These are phyloP conservation scores for Scalesia atractyloides DNA, from an alignment of 129 eudicot genomes.

Conservation along the genomic window DNA sequence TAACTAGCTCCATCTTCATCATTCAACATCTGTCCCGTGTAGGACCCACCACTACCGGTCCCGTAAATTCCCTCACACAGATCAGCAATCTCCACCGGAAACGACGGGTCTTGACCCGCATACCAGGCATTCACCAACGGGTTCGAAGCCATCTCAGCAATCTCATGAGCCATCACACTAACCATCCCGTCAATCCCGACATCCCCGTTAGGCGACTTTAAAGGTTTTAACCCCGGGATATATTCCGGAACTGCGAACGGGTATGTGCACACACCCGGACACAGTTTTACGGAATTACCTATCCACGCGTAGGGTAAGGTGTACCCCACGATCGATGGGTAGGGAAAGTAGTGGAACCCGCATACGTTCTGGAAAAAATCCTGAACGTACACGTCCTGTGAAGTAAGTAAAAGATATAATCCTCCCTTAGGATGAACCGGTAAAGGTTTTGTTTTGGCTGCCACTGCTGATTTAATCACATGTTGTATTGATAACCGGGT, in stretches of 20 bases:
- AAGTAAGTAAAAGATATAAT: conserved; percentile 68
- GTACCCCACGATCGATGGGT: conserved; percentile 86
- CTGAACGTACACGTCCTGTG: conserved; percentile 78
- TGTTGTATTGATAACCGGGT: conserved; percentile 77
- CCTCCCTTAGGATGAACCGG: conserved; percentile 75
- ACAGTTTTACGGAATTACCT: conserved; percentile 70
- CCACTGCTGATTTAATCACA: conserved; percentile 66
- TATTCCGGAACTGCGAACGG: conserved; percentile 75
- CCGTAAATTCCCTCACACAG: conserved; percentile 91
- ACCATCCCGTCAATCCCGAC: conserved; percentile 84
- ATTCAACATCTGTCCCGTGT: conserved; percentile 87
- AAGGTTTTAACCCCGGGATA: conserved; percentile 65
- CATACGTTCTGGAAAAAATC: conserved; percentile 77
- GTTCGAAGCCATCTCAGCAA: conserved; percentile 75
- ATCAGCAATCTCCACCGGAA: conserved; percentile 90
- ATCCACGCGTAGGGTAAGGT: conserved; percentile 93
- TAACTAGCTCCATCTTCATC: conserved; percentile 88
- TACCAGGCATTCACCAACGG: conserved; percentile 88
- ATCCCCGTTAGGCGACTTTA: conserved; percentile 75
- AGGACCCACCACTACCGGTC: conserved; percentile 95
- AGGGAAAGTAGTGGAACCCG: conserved; percentile 86
- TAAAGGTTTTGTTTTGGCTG: conserved; percentile 65
- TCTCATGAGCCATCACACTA: conserved; percentile 79
- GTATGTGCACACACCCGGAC: conserved; percentile 83
- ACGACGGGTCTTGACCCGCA: conserved; percentile 77